Evolutionary conservation across 2,329 filamentous ascomycete species (phyloP).

Genomic region (Phaeosphaeriaceae sp.): DNA sequence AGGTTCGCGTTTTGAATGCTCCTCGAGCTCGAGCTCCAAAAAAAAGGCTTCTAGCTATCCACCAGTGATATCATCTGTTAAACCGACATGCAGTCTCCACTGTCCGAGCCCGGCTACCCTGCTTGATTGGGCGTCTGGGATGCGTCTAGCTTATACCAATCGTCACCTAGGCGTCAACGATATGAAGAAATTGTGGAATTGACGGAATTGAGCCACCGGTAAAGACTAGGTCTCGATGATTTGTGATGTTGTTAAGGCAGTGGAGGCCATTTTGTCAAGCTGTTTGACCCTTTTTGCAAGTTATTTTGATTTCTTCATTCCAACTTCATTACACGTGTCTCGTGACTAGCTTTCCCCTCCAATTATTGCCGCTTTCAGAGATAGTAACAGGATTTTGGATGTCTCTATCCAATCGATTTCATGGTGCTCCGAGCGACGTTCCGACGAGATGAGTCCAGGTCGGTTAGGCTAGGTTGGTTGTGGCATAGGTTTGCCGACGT

Average conservation of each 20-base stretch:
- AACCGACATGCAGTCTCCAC: conserved; percentile 18
- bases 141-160: conserved; percentile 6
- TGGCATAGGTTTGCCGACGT: conserved; percentile 11
- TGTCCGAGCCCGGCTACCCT: conserved; percentile 11
- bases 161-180: conserved; percentile 39
- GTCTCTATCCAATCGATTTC: no score
- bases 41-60: conserved; percentile 34
- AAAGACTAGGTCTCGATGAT: not conserved
- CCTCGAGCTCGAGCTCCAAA: conserved; percentile 21
- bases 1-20: conserved; percentile 34
- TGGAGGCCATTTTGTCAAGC: conserved; percentile 1
- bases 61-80: conserved; percentile 44
- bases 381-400: no score
- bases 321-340: not conserved
- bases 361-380: no score
- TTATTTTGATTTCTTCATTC: not conserved
- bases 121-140: conserved; percentile 27
- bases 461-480: conserved; percentile 10
- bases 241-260: not conserved
- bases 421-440: not conserved
- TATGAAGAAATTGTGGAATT: not conserved
- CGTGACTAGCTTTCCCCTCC: no score
- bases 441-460: conserved; percentile 3
- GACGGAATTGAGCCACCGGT: conserved; percentile 1
- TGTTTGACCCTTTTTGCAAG: not conserved